Base-by-base conservation (phyloP, 306 rosid genomes). In the Heteromeles arbutifolia region DNA sequence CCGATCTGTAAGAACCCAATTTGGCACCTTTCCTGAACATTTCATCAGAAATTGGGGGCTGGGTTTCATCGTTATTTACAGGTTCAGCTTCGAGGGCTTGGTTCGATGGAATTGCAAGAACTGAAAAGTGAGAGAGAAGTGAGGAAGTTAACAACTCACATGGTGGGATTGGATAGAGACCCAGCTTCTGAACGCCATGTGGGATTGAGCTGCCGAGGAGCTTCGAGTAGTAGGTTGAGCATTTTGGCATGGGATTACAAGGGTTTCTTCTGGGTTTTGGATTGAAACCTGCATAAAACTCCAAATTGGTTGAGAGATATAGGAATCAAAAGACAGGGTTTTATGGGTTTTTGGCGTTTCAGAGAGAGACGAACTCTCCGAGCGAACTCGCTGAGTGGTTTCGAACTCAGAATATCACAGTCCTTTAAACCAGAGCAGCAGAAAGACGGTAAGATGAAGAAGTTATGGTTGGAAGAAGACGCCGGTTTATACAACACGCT, bases 1-100 rank as follows among this genome's bases (percentile, higher is more conserved):
- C 97, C 70, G 74, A 72, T 44, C 79, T 87, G 87, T 86, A 94
- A 70, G 98, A 84, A 79, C 96, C 98, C 83, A 65, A 63, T 67
- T 65, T 80, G 72, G 89, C 75, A 71, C 82, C 82, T 70, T 89
- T 80, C 79, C 72, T 91, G 89, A 93, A 93, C 67, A 91, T 83
- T 80, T 83, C 86, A 11, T 57, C 19, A 2, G 92, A 67, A 63
- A 91, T 45, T 6, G 90, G 88, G 71, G 80, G 77, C 69, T 84
- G 87, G 1, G 26, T 65, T 61, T 66, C 81, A 13, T 69, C 78
- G 18, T 61, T 74, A 29, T 24, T 64, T 9, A 50, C 72, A 19
- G 39, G 21, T 52, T 78, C 56, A 34, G 57, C 31, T 43, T 56
- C 54, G 14, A 70, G 58, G 25, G 84, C 39, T 65, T 77, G 22